These are phyloP conservation scores for Brassica rapa DNA, from an alignment of 345 rosid genomes.

Conservation along the genomic window DNA sequence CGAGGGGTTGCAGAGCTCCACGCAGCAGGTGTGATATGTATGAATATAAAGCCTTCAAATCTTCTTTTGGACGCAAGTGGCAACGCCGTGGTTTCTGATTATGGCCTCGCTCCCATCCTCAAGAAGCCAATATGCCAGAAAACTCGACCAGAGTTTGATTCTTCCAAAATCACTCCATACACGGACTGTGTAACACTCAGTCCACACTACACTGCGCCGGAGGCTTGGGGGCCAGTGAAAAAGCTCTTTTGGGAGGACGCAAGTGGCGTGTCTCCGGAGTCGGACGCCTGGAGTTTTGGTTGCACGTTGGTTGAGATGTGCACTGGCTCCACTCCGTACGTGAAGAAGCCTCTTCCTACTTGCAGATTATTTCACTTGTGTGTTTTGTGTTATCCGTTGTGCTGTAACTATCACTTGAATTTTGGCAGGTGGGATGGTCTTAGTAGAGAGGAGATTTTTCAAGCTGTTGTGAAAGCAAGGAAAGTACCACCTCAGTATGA, in stretches of 20 bases:
- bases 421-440: conserved; percentile 90
- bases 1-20: conserved; percentile 96
- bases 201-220: conserved; percentile 94
- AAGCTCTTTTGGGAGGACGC: conserved; percentile 96
- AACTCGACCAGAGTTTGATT: conserved; percentile 59
- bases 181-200: conserved; percentile 85
- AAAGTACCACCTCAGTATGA: conserved; percentile 95
- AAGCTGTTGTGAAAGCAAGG: conserved; percentile 80
- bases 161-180: conserved; percentile 47
- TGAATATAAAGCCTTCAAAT: conserved; percentile 96
- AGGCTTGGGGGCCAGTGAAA: conserved; percentile 98
- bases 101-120: conserved; percentile 82
- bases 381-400: conserved; percentile 27
- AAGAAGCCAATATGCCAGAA: conserved; percentile 86
- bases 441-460: conserved; percentile 87
- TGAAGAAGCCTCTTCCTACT: conserved; percentile 36
- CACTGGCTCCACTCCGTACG: conserved; percentile 97
- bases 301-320: conserved; percentile 99
- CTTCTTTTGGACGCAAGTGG: conserved; percentile 83
- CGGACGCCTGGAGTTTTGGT: conserved; percentile 99
- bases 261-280: conserved; percentile 78
- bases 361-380: conserved; percentile 11
- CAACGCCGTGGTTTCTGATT: conserved; percentile 91
- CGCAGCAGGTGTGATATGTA: conserved; percentile 95
- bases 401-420: conserved; percentile 14